These are phyloP conservation scores for Ascochyta clinopodiicola DNA, from an alignment of 2,329 filamentous ascomycete species.

Conservation along the genomic window DNA sequence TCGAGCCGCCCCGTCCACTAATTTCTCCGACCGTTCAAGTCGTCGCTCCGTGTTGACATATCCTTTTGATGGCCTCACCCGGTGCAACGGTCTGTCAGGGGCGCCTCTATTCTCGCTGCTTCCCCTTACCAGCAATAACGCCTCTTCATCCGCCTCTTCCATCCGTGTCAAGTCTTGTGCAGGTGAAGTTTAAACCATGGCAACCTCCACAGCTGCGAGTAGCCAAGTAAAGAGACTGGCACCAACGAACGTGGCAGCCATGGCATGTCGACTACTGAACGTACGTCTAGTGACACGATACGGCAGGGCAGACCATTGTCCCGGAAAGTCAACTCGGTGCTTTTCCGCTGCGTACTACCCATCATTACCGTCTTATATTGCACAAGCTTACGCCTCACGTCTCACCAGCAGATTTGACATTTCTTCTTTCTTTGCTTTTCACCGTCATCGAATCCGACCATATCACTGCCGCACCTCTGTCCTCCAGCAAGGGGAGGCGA, in stretches of 20 bases:
- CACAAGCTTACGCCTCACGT: slow-evolving; percentile 4
- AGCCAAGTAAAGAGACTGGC: background rate
- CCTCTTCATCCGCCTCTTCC: background rate
- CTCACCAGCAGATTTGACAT: background rate
- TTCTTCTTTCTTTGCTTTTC: slow-evolving; percentile 1
- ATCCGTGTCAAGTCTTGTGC: background rate
- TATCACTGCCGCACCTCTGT: background rate
- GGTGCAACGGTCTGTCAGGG: background rate
- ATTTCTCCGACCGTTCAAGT: background rate
- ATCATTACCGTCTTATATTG: background rate
- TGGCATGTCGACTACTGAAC: background rate
- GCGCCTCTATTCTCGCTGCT: background rate
- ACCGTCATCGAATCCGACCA: background rate
- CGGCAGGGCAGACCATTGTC: background rate
- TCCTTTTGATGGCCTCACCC: background rate
- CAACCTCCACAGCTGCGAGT: background rate
- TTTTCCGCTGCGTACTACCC: slow-evolving; percentile 2
- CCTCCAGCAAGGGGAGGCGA: background rate
- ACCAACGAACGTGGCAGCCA: background rate
- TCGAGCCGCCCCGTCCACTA: background rate
- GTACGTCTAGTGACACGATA: background rate
- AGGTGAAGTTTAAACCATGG: background rate
- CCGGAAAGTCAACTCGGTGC: background rate
- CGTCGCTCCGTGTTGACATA: background rate
- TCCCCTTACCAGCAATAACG: background rate